Evolutionary conservation across 495 filamentous ascomycete species (phyloP).

Genomic region (Terfezia boudieri): DNA sequence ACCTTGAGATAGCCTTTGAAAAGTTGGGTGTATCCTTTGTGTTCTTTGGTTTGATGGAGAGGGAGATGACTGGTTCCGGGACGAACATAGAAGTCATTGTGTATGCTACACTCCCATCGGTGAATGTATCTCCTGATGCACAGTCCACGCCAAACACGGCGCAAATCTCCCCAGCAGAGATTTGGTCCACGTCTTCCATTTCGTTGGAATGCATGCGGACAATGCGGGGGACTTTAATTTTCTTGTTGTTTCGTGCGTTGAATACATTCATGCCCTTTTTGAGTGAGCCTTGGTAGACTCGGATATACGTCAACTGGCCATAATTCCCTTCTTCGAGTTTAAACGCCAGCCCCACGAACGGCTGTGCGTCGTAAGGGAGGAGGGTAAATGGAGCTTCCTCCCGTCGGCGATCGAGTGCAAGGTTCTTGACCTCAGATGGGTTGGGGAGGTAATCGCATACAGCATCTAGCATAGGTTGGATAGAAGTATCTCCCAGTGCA

Average conservation of each 20-base stretch:
- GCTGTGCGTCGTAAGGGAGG: constrained; percentile 73
- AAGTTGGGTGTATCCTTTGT: constrained; percentile 86
- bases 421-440: constrained; percentile 70
- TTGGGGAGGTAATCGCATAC: constrained; percentile 94
- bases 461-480: constrained; percentile 93
- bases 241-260: constrained; percentile 87
- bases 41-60: constrained; percentile 91
- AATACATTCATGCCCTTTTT: constrained; percentile 74
- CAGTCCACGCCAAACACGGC: constrained; percentile 98
- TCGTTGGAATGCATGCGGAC: constrained; percentile 99
- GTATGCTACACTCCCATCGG: constrained; percentile 81
- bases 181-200: constrained; percentile 86
- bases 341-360: constrained; percentile 92
- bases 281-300: constrained; percentile 87
- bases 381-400: constrained; percentile 62
- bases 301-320: constrained; percentile 93
- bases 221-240: constrained; percentile 89
- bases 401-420: constrained; percentile 64
- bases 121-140: constrained; percentile 95
- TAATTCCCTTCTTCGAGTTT: constrained; percentile 99
- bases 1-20: constrained; percentile 94
- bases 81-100: constrained; percentile 96
- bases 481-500: constrained; percentile 78
- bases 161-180: constrained; percentile 92
- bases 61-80: constrained; percentile 90